Evolutionary conservation across 495 filamentous ascomycete species (phyloP).

Genomic region (Neurospora sp.): DNA sequence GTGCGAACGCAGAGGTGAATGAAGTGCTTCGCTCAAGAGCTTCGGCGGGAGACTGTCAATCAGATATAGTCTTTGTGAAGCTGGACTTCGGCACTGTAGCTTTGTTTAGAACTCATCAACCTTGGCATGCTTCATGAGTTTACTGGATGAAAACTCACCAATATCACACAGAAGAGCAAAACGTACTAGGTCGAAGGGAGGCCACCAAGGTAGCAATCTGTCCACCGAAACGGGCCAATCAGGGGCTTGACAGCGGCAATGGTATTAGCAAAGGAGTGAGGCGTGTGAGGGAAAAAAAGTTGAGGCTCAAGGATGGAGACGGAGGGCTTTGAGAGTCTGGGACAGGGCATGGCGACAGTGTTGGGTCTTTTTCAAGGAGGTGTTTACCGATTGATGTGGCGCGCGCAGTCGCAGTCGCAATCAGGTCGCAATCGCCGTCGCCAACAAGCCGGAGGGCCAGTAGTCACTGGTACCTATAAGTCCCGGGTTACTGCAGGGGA

Average conservation of each 20-base stretch:
- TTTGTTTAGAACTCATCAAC: background rate
- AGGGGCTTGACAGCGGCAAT: constrained; percentile 5
- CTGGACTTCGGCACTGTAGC: background rate
- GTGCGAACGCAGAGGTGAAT: background rate
- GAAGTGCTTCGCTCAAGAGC: background rate
- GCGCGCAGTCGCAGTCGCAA: background rate
- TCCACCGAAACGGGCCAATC: constrained; percentile 20
- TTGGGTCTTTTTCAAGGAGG: background rate
- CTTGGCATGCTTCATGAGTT: background rate
- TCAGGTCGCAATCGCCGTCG: background rate
- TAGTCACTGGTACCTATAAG: background rate
- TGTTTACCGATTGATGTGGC: background rate
- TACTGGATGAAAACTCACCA: constrained; percentile 38
- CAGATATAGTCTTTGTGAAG: background rate
- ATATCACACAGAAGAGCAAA: constrained; percentile 36
- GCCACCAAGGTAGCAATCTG: constrained; percentile 15
- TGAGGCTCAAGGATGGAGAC: constrained; percentile 21
- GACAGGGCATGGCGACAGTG: constrained; percentile 23
- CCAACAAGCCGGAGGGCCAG: background rate
- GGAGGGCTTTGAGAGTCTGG: constrained; percentile 8
- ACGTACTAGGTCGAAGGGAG: constrained; percentile 5
- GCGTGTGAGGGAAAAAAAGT: constrained; percentile 2
- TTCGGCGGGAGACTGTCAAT: background rate
- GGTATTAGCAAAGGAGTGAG: constrained; percentile 8
- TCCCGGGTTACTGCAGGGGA: background rate